Percentiles rank a stretch among this genome's conserved stretches.
Conservation (phyloP, 192 early-diverging fungal genomes). For the Mortierella alpina region DNA sequence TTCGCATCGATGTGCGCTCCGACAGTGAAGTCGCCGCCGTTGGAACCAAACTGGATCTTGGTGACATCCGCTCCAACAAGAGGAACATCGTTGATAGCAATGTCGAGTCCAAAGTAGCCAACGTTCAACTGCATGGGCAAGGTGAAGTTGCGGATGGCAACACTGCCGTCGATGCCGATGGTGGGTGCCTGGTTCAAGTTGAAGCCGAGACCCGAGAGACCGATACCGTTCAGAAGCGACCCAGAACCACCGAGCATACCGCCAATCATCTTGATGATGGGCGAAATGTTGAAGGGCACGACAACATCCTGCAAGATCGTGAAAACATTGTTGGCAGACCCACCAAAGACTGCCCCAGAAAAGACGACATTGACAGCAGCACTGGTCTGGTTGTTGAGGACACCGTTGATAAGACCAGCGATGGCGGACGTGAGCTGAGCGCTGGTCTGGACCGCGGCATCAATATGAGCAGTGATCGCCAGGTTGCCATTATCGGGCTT, state of each 20-base stretch:
- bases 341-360: slow-evolving; percentile 42
- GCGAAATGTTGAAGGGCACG: slow-evolving; percentile 30
- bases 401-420: slow-evolving; percentile 23
- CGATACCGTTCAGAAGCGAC: slow-evolving; percentile 30
- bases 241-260: slow-evolving; percentile 40
- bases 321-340: slow-evolving; percentile 38
- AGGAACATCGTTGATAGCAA: slow-evolving; percentile 17
- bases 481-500: slow-evolving; percentile 33
- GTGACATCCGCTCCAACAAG: slow-evolving; percentile 11
- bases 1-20: slow-evolving; percentile 27
- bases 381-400: slow-evolving; percentile 34
- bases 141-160: slow-evolving; percentile 28
- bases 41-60: slow-evolving; percentile 25
- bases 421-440: slow-evolving; percentile 18
- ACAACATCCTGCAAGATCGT: slow-evolving; percentile 35
- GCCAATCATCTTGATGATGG: slow-evolving; percentile 35
- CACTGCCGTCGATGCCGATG: slow-evolving; percentile 32
- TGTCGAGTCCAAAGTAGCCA: slow-evolving; percentile 19
- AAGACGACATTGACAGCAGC: slow-evolving; percentile 16
- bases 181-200: slow-evolving; percentile 45
- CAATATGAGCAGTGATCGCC: slow-evolving; percentile 28
- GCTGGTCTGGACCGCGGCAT: slow-evolving; percentile 11
- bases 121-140: slow-evolving; percentile 31
- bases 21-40: slow-evolving; percentile 28
- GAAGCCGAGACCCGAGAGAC: slow-evolving; percentile 29